Base-by-base conservation (phyloP, 345 rosid species). In the Pugionium cornutum region DNA sequence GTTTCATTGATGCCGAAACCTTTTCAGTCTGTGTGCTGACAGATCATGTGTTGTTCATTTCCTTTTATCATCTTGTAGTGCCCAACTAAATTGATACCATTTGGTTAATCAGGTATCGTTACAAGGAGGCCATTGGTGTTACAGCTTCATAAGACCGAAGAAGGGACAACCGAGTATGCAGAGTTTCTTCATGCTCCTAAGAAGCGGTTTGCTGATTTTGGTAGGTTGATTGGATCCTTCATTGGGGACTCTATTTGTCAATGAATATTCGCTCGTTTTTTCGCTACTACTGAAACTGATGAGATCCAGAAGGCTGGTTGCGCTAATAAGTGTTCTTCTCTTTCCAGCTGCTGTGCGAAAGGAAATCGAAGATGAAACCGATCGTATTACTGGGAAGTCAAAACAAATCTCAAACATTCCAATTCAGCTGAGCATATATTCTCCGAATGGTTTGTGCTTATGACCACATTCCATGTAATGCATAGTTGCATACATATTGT, bases 171-270 rank as follows among this genome's bases (percentile, higher is more conserved):
- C 9, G 99, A 94, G 8, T 89, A 94, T 68, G 96, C 95, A 1
- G 97, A 91, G 79, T 94, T 94, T 80, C 99, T 94, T 72, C 99
- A 94, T 78, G 80, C 84, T n/a, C 95, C 97, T 6, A 91, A 66
- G 76, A 88, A 73, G 92, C 88, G 11, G 77, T 73, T 75, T 30
- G 53, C 86, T 65, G 97, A 94, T 79, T 94, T 91, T 62, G 91
- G 96, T 94, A 86, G 42, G 82, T 67, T 48, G 9, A 48, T 25
- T 53, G 60, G 58, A 25, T 68, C 50, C 50, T 45, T 44, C 56
- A 1, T 25, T 31, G 49, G 45, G 30, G 35, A 10, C 28, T 34
- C 9, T 7, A 55, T 5, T 54, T 32, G 34, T 37, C 43, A 35
- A 18, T 37, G 34, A 25, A 18, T 31, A 18, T 25, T 40, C 48